A percentile compares a stretch with the other conserved stretches of the same genome.
These are phyloP conservation scores for Aspergillus sclerotiicarbonarius DNA, from an alignment of 495 filamentous ascomycete species.

Conservation along the genomic window DNA sequence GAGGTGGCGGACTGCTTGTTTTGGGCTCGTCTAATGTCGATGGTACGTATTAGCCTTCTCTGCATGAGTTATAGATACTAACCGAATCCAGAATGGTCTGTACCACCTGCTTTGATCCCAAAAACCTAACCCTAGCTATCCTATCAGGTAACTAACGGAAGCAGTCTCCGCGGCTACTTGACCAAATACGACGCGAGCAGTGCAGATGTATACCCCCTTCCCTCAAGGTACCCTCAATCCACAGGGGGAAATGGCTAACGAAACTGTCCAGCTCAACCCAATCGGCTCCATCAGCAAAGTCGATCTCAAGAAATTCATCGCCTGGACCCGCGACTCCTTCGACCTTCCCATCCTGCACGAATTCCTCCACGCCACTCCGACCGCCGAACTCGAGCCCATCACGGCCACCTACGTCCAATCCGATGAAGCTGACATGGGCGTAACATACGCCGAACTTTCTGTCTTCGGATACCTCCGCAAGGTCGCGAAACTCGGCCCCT, in stretches of 20 bases:
- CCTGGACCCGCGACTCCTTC: slow-evolving; percentile 61
- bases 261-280: slow-evolving; percentile 51
- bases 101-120: background rate
- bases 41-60: slow-evolving; percentile 19
- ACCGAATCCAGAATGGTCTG: slow-evolving; percentile 35
- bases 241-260: slow-evolving; percentile 7
- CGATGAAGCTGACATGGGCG: slow-evolving; percentile 76
- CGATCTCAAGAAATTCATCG: slow-evolving; percentile 78
- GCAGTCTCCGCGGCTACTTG: slow-evolving; percentile 62
- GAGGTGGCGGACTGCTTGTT: slow-evolving; percentile 61
- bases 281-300: slow-evolving; percentile 71
- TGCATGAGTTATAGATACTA: slow-evolving; percentile 4
- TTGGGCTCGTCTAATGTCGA: slow-evolving; percentile 61
- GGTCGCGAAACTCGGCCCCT: slow-evolving; percentile 70
- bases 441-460: slow-evolving; percentile 54
- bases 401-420: slow-evolving; percentile 51
- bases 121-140: background rate
- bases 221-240: background rate
- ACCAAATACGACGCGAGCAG: slow-evolving; percentile 68
- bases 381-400: slow-evolving; percentile 82
- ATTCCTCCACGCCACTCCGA: slow-evolving; percentile 75
- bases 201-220: slow-evolving; percentile 45
- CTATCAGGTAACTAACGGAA: slow-evolving; percentile 6
- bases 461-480: slow-evolving; percentile 68
- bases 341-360: slow-evolving; percentile 67